Conservation (phyloP, 2,329 filamentous ascomycete genomes). For the Akanthomyces dipterigenus region DNA sequence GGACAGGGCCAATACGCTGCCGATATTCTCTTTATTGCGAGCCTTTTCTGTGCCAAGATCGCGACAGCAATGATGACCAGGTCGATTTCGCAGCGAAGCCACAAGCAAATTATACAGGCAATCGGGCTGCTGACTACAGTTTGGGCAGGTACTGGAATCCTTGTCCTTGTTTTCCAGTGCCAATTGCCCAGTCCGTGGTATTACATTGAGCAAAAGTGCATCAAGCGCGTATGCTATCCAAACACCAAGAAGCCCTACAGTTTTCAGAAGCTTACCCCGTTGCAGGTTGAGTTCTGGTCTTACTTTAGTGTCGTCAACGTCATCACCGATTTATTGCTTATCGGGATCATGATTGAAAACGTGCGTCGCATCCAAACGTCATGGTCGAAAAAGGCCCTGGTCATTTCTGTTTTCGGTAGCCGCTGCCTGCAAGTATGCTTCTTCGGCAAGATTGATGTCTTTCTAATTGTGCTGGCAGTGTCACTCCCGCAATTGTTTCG, state of each 20-base stretch:
- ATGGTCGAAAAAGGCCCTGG: slow-evolving; percentile 21
- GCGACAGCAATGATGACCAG: slow-evolving; percentile 21
- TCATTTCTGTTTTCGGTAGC: slow-evolving; percentile 25
- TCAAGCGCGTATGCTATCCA: slow-evolving; percentile 14
- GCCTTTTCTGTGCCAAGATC: slow-evolving; percentile 21
- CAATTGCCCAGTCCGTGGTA: slow-evolving; percentile 21
- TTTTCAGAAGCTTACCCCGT: neutral
- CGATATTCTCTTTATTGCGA: slow-evolving; percentile 20
- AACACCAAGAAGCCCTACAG: neutral
- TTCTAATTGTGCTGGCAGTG: slow-evolving; percentile 10
- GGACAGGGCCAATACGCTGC: slow-evolving; percentile 20
- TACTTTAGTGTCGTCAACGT: slow-evolving; percentile 10
- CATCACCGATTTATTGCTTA: neutral
- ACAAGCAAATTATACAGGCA: slow-evolving; percentile 16
- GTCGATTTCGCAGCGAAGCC: slow-evolving; percentile 19
- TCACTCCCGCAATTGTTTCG: slow-evolving; percentile 19
- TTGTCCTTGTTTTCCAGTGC: slow-evolving; percentile 23
- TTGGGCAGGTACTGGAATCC: slow-evolving; percentile 20
- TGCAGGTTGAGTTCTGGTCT: slow-evolving; percentile 7
- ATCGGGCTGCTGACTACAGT: slow-evolving; percentile 17
- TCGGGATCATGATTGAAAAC: slow-evolving; percentile 19
- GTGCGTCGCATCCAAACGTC: slow-evolving; percentile 24
- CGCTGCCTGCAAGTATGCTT: slow-evolving; percentile 21
- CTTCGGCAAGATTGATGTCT: too few species aligned
- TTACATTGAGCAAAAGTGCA: slow-evolving; percentile 17